A percentile compares a stretch with the other conserved stretches of the same genome.
Evolutionary conservation across 1,284 basidiomycete genomes (phyloP).

Genomic region (Neonothopanus nambi): DNA sequence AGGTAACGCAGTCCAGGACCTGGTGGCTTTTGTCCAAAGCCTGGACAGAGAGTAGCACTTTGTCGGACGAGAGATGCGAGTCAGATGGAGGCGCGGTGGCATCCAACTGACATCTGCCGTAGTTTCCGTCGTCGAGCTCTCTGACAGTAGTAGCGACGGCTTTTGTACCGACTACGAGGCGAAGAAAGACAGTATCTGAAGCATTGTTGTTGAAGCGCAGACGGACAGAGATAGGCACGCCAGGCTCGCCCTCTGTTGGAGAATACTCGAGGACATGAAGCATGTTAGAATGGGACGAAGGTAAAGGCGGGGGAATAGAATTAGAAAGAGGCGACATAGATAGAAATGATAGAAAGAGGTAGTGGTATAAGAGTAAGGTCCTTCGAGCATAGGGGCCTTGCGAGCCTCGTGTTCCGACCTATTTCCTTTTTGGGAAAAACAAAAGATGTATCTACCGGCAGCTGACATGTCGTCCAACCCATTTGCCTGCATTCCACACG

Average conservation of each 20-base stretch:
- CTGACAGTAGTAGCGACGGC: slow-evolving; percentile 61
- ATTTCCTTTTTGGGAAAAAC: slow-evolving; percentile 2
- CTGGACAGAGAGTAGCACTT: slow-evolving; percentile 60
- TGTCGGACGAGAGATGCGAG: slow-evolving; percentile 31
- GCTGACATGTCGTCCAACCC: slow-evolving; percentile 55
- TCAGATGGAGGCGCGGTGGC: slow-evolving; percentile 51
- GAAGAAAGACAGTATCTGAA: slow-evolving; percentile 53
- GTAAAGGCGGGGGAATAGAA: slow-evolving; percentile 12
- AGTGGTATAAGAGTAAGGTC: too few relatives aligned
- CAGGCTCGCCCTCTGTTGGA: slow-evolving; percentile 59
- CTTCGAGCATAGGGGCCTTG: too few relatives aligned
- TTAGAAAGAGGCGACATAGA: slow-evolving; percentile 14
- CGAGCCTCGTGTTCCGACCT: slow-evolving; percentile 1
- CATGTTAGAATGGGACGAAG: slow-evolving; percentile 26
- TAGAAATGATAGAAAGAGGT: too few relatives aligned
- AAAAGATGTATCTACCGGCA: slow-evolving; percentile 31
- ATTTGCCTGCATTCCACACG: slow-evolving; percentile 48
- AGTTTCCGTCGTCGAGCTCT: slow-evolving; percentile 41
- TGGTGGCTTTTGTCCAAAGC: slow-evolving; percentile 54
- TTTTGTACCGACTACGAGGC: slow-evolving; percentile 64
- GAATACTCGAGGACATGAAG: slow-evolving; percentile 62
- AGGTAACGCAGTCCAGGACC: slow-evolving; percentile 61
- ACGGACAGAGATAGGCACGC: slow-evolving; percentile 57
- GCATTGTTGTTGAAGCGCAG: slow-evolving; percentile 57
- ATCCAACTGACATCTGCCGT: slow-evolving; percentile 60